Evolutionary conservation across 495 filamentous ascomycete genomes (phyloP), one percentile per base, ranked within the genome.

Genomic region (Trichodelitschia bisporula): DNA sequence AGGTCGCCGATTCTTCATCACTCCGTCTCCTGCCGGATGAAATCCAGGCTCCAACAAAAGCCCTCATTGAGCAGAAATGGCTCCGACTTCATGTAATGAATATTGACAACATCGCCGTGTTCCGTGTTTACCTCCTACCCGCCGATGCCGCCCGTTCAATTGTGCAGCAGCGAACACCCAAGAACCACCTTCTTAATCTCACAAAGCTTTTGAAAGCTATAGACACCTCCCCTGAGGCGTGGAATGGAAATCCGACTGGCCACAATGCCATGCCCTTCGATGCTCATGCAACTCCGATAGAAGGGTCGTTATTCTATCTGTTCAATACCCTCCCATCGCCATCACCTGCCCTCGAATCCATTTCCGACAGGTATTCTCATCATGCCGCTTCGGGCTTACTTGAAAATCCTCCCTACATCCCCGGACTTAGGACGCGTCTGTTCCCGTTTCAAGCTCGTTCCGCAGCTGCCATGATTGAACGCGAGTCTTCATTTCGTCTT

Each of bases 271-370:
- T 13, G 10, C 21, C 19, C 13, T 53, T 55, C 27, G 50, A 54
- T 29, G 30, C 29, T 1, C 48, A 42, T 36, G 48, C 48, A 16
- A 47, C 36, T 2, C 17, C 33, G 8, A 56, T 71, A 4, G 53
- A 67, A 21, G 49, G 64, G 9, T 78, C 77, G 0, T 49, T 93
- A 0, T 75, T 82, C 40, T 67, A 77, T 35, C 64, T 91, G 37
- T 95, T 89, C 54, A 95, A 93, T 51, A 77, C 59, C 2, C 51
- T 92, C 5, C 58, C 72, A 8, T 69, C 80, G 6, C 84, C 84
- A 1, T 41, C 57, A 2, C 75, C 79, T 4, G 37, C 38, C 0
- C 53, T 61, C 2, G 49, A 64, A 4, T 30, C 32, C 0, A 56
- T 82, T 16, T 33, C 43, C 1, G 64, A 77, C 37, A 45, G 42